A percentile compares a stretch with the other conserved stretches of the same genome.
Conservation (phyloP, 768 basidiomycete genomes). For the Collybiopsis luxurians region DNA sequence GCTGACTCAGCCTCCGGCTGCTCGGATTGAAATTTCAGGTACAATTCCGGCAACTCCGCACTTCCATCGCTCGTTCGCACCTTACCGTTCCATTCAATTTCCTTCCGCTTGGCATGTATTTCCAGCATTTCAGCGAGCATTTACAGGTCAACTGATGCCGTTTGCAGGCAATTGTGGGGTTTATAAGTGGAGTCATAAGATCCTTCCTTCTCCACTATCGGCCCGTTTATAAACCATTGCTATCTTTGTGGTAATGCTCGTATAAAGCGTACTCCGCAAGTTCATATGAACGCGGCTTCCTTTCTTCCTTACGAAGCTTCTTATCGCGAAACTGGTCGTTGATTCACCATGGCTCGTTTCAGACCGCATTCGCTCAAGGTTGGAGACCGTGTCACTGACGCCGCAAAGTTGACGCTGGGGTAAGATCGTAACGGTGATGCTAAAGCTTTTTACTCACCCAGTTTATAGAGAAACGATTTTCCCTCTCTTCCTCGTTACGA, state of each 20-base stretch:
- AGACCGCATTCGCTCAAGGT: constrained; percentile 28
- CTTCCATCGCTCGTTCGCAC: no score
- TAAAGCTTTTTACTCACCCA: background rate
- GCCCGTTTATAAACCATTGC: no score
- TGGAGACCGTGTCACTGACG: constrained; percentile 29
- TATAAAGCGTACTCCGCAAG: background rate
- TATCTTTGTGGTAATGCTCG: background rate
- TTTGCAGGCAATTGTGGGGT: no score
- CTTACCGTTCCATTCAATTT: no score
- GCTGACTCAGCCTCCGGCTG: no score
- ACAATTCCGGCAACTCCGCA: no score
- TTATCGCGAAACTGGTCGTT: background rate
- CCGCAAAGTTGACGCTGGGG: constrained; percentile 26
- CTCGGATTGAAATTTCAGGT: no score
- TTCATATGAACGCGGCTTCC: background rate
- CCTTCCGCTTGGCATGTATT: no score
- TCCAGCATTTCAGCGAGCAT: no score
- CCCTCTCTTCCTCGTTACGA: constrained; percentile 32
- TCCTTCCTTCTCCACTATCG: no score
- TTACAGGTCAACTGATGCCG: no score
- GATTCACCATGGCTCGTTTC: constrained; percentile 13
- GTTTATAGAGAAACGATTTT: constrained; percentile 22
- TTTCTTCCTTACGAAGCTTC: background rate
- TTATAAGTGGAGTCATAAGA: no score
- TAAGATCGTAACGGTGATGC: background rate